A percentile compares a stretch with the other conserved stretches of the same genome.
phyloP scores from a whole-genome alignment of 371 early-diverging fungal genomes.

The Mortierella sp. region DNA sequence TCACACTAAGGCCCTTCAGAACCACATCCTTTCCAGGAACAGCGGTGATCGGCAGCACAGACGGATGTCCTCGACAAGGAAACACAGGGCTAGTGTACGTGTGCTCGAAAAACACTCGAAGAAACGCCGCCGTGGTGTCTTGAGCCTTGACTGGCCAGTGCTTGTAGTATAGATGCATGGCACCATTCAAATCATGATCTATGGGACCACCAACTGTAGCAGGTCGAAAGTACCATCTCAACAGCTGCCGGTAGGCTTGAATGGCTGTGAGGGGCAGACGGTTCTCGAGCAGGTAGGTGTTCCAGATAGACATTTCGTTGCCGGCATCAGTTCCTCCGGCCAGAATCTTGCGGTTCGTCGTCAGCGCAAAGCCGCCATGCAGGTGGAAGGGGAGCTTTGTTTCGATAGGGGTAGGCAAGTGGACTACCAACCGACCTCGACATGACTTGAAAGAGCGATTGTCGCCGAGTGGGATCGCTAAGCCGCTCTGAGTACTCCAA shows the following conservation, averaged over 20 bases:
- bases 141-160: background rate
- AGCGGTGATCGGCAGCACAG: background rate
- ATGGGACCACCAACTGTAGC: background rate
- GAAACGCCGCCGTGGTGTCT: background rate
- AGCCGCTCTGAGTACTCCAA: background rate
- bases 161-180: background rate
- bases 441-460: background rate
- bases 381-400: conserved; percentile 43
- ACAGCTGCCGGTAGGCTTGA: background rate
- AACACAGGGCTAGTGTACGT: background rate
- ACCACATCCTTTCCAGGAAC: background rate
- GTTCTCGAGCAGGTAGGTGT: background rate
- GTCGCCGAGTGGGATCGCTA: background rate
- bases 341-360: conserved; percentile 32
- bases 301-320: background rate
- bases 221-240: background rate
- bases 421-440: conserved; percentile 28
- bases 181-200: background rate
- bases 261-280: background rate
- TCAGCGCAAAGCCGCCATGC: conserved; percentile 38
- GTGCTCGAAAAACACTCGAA: background rate
- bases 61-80: background rate
- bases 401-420: conserved; percentile 30
- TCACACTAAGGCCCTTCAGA: background rate
- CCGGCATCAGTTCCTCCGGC: background rate